These are phyloP conservation scores for Suhomyces kunorum DNA, from an alignment of 1,139 yeast species.

Conservation along the genomic window DNA sequence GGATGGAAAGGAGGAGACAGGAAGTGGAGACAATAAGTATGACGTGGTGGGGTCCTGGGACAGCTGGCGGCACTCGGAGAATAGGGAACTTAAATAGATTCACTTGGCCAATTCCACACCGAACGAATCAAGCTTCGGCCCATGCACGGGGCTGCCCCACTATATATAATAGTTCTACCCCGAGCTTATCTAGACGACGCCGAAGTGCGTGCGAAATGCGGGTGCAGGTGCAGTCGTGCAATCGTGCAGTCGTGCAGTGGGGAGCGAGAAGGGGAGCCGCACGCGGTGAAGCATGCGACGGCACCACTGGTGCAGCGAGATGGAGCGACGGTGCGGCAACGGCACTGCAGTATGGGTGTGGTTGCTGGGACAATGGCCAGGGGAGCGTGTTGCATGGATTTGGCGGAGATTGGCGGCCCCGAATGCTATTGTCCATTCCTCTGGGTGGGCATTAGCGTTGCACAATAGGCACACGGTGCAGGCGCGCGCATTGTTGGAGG, in stretches of 20 bases:
- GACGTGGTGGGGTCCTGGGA: neutral
- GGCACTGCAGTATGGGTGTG: no score
- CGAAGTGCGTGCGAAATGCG: no score
- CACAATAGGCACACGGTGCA: neutral
- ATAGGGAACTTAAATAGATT: neutral
- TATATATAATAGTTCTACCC: neutral
- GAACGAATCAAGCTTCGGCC: neutral
- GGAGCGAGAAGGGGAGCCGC: no score
- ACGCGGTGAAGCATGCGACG: no score
- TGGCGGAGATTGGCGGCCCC: no score
- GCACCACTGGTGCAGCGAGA: no score
- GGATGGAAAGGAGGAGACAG: neutral
- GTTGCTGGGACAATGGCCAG: no score
- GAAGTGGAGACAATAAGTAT: neutral
- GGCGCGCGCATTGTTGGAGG: neutral
- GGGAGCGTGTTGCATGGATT: no score
- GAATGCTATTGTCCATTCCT: neutral
- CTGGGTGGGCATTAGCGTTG: neutral
- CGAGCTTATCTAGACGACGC: conserved; percentile 1
- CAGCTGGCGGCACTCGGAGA: neutral
- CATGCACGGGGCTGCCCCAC: neutral
- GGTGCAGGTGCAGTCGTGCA: no score
- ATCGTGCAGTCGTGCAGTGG: no score
- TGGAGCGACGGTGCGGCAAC: no score
- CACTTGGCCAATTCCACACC: neutral